Evolutionary conservation across 1,284 basidiomycete genomes (phyloP).

Genomic region (Bjerkandera adusta): DNA sequence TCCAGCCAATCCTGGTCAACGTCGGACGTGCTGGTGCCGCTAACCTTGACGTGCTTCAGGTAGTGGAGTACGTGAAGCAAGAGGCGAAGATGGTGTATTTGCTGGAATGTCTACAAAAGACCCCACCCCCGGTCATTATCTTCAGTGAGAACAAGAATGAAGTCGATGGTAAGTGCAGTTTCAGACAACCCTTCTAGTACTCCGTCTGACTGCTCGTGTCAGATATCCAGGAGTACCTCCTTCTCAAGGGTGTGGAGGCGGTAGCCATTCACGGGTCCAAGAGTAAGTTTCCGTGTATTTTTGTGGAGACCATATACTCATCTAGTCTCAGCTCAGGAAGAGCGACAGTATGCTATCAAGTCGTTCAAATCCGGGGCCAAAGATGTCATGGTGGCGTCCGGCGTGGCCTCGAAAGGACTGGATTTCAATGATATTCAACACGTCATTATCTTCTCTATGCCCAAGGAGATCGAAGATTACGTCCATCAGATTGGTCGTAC

Average conservation of each 20-base stretch:
- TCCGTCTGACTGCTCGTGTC: constrained; percentile 4
- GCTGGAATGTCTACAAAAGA: constrained; percentile 97
- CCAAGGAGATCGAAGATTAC: constrained; percentile 98
- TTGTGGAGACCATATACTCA: constrained; percentile 1
- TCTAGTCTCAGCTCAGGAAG: constrained; percentile 82
- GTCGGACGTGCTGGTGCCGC: constrained; percentile 98
- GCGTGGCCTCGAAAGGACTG: constrained; percentile 96
- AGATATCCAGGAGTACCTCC: constrained; percentile 98
- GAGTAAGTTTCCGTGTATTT: constrained; percentile 47
- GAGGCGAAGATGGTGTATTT: constrained; percentile 99
- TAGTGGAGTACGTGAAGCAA: constrained; percentile 98
- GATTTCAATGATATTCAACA: constrained; percentile 99
- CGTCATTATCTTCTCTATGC: constrained; percentile 98
- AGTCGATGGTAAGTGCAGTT: constrained; percentile 75
- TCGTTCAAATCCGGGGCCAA: constrained; percentile 96
- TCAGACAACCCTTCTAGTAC: background rate
- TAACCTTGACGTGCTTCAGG: constrained; percentile 94
- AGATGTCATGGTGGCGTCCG: constrained; percentile 99
- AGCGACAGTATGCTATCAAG: constrained; percentile 97
- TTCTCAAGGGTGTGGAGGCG: constrained; percentile 97
- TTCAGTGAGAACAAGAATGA: constrained; percentile 99
- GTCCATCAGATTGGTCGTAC: constrained; percentile 99
- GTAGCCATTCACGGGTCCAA: constrained; percentile 99
- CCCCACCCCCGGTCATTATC: constrained; percentile 95
- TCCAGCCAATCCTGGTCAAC: constrained; percentile 92